Evolutionary conservation across 768 basidiomycete genomes (phyloP).

Genomic region (Chalciporus sphaerocephalus): DNA sequence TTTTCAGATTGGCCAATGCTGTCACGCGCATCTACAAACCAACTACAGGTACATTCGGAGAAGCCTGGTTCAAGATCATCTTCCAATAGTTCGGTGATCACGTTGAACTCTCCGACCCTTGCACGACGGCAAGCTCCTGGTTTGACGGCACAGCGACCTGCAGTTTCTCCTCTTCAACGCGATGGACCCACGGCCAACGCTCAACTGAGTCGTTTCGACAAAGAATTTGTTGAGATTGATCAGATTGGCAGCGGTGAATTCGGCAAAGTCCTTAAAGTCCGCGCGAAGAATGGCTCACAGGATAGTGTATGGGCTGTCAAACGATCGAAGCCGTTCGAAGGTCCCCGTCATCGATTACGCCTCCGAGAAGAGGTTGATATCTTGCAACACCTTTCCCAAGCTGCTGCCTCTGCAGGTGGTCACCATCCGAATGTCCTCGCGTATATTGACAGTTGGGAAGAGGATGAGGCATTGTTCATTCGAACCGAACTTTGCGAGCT

Average conservation of each 20-base stretch:
- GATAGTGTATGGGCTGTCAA: slow-evolving; percentile 78
- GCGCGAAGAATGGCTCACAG: slow-evolving; percentile 54
- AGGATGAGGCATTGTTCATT: slow-evolving; percentile 82
- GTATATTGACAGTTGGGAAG: slow-evolving; percentile 96
- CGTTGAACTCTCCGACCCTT: slow-evolving; percentile 45
- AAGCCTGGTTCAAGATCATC: slow-evolving; percentile 56
- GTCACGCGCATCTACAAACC: slow-evolving; percentile 41
- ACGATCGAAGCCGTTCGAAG: slow-evolving; percentile 90
- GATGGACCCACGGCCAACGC: slow-evolving; percentile 40
- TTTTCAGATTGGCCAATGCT: slow-evolving; percentile 54
- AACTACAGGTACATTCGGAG: slow-evolving; percentile 34
- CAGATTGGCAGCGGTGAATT: slow-evolving; percentile 90
- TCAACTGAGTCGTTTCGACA: slow-evolving; percentile 66
- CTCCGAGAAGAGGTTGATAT: slow-evolving; percentile 94
- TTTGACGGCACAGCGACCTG: slow-evolving; percentile 21
- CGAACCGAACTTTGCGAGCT: slow-evolving; percentile 92
- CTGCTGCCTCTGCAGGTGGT: slow-evolving; percentile 24
- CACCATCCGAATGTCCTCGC: slow-evolving; percentile 78
- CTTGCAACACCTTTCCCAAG: slow-evolving; percentile 65
- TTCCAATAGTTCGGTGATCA: slow-evolving; percentile 47
- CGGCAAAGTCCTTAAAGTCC: slow-evolving; percentile 86
- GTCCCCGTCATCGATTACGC: slow-evolving; percentile 81
- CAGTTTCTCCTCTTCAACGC: slow-evolving; percentile 20
- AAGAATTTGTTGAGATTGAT: slow-evolving; percentile 74
- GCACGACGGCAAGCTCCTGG: slow-evolving; percentile 32